Percentiles rank a stretch among this genome's conserved stretches.
Conservation (phyloP, 2,329 filamentous ascomycete genomes). For the Cadophora malorum region DNA sequence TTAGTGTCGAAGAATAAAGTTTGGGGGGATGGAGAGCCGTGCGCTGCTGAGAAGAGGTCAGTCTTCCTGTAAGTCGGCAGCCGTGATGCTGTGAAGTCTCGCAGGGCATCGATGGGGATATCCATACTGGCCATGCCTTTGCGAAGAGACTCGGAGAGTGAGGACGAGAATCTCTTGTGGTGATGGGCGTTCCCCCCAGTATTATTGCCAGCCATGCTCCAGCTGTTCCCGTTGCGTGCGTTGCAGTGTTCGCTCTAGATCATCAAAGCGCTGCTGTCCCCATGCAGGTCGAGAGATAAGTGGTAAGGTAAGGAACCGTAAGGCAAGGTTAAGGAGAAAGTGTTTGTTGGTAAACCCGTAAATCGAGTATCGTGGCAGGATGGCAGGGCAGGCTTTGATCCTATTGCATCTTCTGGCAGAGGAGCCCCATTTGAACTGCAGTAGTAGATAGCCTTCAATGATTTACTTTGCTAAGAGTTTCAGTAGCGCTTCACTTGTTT, state of each 20-base stretch:
- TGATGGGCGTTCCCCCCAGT: conserved; percentile 8
- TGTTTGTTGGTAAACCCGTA: neutral
- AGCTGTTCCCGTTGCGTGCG: conserved; percentile 4
- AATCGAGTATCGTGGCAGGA: neutral
- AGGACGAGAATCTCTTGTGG: conserved; percentile 14
- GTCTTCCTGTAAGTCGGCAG: conserved; percentile 9
- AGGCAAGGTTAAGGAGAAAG: neutral
- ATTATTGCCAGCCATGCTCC: conserved; percentile 17
- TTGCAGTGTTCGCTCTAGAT: neutral
- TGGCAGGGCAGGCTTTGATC: conserved; percentile 10
- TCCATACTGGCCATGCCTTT: conserved; percentile 17
- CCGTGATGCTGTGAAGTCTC: conserved; percentile 13
- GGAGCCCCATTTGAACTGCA: conserved; percentile 8
- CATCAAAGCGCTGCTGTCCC: conserved; percentile 13
- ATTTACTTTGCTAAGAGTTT: conserved; percentile 8
- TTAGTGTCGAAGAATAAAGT: conserved; percentile 10
- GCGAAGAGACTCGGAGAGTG: conserved; percentile 9
- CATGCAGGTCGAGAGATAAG: conserved; percentile 2
- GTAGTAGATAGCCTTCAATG: neutral
- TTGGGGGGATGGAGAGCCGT: conserved; percentile 3
- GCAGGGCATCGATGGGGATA: conserved; percentile 2
- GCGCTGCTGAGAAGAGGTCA: conserved; percentile 14
- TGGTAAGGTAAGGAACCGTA: conserved; percentile 2
- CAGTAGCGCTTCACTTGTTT: conserved; percentile 9
- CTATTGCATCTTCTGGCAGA: conserved; percentile 11